These are phyloP conservation scores for Pascua sp. DNA, from an alignment of 1,284 basidiomycete species.

Conservation along the genomic window DNA sequence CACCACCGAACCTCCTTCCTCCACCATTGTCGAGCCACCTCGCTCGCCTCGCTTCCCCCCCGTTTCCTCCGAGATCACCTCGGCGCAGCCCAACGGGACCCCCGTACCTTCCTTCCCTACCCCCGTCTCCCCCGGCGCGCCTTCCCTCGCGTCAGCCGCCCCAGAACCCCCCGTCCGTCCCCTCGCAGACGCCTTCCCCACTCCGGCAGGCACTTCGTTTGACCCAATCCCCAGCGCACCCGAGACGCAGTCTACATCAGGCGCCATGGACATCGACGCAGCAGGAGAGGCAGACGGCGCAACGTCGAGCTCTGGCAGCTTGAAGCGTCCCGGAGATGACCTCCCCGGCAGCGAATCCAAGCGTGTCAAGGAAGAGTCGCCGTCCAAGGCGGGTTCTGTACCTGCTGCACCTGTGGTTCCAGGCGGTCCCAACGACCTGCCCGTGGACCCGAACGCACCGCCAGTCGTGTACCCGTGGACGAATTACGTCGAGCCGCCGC, in stretches of 20 bases:
- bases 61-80: neutral
- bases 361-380: constrained; percentile 30
- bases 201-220: constrained; percentile 13
- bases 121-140: constrained; percentile 6
- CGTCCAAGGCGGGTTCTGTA: neutral
- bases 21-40: constrained; percentile 37
- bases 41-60: constrained; percentile 19
- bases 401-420: constrained; percentile 5
- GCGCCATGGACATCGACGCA: constrained; percentile 27
- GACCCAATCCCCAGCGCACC: constrained; percentile 8
- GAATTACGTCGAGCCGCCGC: constrained; percentile 36
- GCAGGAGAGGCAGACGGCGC: neutral
- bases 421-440: neutral
- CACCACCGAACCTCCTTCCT: constrained; percentile 25
- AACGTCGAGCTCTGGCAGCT: constrained; percentile 12
- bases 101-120: neutral
- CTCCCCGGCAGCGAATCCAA: constrained; percentile 33
- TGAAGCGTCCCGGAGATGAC: constrained; percentile 40
- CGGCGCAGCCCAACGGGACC: constrained; percentile 2
- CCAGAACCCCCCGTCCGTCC: neutral
- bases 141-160: no score
- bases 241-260: neutral
- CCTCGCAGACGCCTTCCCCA: constrained; percentile 13
- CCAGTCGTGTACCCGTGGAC: constrained; percentile 20
- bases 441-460: constrained; percentile 7